phyloP scores from a whole-genome alignment of 2,329 filamentous ascomycete genomes.

The Xylariomycetidae sp. region DNA sequence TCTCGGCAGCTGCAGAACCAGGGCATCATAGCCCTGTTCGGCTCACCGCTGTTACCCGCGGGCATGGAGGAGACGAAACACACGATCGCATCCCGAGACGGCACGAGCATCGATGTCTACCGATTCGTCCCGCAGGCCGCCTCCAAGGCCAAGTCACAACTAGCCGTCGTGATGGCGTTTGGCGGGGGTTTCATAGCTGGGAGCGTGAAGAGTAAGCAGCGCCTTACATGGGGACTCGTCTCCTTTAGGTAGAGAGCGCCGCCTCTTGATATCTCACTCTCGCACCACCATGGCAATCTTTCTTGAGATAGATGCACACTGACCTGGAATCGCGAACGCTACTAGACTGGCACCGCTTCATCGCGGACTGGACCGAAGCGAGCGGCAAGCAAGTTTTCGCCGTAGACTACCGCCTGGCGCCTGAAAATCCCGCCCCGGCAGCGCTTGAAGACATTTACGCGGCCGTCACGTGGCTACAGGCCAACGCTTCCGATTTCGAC shows the following conservation, averaged over 20 bases:
- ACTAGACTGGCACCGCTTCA: no score
- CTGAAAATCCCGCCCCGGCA: constrained; percentile 41
- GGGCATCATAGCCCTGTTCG: background rate
- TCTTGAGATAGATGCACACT: no score
- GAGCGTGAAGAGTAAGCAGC: no score
- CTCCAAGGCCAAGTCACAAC: constrained; percentile 5
- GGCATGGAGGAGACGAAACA: constrained; percentile 14
- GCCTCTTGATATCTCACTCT: no score
- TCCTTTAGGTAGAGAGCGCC: no score
- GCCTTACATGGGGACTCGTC: no score
- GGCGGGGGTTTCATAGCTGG: no score
- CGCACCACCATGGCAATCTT: no score
- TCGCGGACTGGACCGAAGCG: no score
- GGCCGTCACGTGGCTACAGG: constrained; percentile 30
- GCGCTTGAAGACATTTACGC: constrained; percentile 35
- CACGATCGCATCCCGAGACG: constrained; percentile 15
- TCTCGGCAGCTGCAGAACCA: background rate
- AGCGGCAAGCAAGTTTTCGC: constrained; percentile 21
- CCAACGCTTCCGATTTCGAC: constrained; percentile 10
- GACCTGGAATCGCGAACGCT: no score
- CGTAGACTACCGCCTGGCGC: constrained; percentile 44
- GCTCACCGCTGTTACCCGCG: constrained; percentile 2
- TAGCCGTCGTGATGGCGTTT: no score
- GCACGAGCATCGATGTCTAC: constrained; percentile 13
- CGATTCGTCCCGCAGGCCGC: constrained; percentile 14